Conservation (phyloP, 2,329 filamentous ascomycete genomes). For the Claviceps sorghi region DNA sequence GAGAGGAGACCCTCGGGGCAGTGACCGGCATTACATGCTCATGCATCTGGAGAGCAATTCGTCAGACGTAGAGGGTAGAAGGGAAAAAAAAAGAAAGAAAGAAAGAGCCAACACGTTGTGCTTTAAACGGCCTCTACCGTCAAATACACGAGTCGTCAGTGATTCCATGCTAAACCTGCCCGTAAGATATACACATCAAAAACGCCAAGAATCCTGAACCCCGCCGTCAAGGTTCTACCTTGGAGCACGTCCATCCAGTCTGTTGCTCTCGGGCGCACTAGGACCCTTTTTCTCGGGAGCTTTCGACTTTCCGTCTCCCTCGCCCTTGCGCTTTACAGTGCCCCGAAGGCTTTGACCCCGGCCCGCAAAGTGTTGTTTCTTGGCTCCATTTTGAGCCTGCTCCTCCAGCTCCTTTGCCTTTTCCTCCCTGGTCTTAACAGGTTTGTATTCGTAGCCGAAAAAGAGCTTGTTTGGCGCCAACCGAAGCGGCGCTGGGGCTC, state of each 20-base stretch:
- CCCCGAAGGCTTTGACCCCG: constrained; percentile 67
- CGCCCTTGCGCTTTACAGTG: constrained; percentile 56
- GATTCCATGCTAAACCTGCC: background rate
- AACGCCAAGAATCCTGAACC: constrained; percentile 11
- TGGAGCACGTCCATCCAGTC: constrained; percentile 28
- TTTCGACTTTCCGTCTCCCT: constrained; percentile 32
- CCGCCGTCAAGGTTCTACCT: constrained; percentile 3
- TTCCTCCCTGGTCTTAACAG: constrained; percentile 64
- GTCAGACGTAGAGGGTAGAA: no score
- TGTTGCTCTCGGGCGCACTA: constrained; percentile 22
- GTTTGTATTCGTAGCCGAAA: constrained; percentile 89
- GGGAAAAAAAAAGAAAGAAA: background rate
- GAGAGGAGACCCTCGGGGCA: background rate
- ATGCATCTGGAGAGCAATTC: background rate
- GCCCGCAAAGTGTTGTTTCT: constrained; percentile 65
- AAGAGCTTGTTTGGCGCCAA: constrained; percentile 83
- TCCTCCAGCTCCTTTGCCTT: constrained; percentile 51
- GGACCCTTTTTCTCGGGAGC: constrained; percentile 31
- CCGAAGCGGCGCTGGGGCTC: constrained; percentile 75
- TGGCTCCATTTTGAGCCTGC: constrained; percentile 45
- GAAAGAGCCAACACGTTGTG: background rate
- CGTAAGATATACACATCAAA: background rate
- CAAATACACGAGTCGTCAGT: background rate
- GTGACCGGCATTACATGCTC: background rate
- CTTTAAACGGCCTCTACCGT: background rate